phyloP scores from a whole-genome alignment of 768 basidiomycete genomes.

The Paxillus involutus region DNA sequence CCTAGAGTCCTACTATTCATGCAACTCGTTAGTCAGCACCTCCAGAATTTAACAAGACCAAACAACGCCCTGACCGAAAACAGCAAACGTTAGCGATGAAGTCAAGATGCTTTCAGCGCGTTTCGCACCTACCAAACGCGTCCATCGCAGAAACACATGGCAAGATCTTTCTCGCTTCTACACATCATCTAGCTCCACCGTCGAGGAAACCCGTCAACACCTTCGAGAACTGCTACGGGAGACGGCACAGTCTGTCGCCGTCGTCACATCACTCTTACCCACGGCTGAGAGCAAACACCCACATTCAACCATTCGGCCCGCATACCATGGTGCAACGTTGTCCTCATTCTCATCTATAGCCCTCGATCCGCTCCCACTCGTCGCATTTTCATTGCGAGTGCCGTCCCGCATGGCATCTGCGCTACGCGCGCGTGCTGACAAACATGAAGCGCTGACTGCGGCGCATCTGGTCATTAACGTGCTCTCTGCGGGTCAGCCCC shows the following conservation, averaged over 20 bases:
- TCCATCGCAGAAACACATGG: neutral
- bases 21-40: neutral
- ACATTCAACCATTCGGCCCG: neutral
- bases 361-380: slow-evolving; percentile 83
- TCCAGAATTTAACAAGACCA: slow-evolving; percentile 2
- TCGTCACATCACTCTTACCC: slow-evolving; percentile 71
- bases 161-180: neutral
- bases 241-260: slow-evolving; percentile 82
- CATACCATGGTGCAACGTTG: slow-evolving; percentile 87
- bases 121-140: neutral
- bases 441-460: slow-evolving; percentile 5
- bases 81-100: neutral
- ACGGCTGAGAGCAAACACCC: neutral
- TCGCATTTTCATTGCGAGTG: slow-evolving; percentile 86
- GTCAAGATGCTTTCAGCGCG: slow-evolving; percentile 1
- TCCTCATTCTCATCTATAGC: slow-evolving; percentile 93
- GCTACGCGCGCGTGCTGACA: slow-evolving; percentile 35
- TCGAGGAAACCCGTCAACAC: slow-evolving; percentile 13
- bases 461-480: slow-evolving; percentile 78
- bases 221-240: slow-evolving; percentile 67
- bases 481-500: slow-evolving; percentile 65
- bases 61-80: neutral
- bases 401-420: slow-evolving; percentile 84
- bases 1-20: too few species aligned
- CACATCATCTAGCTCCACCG: neutral